Evolutionary conservation across 2,329 filamentous ascomycete species (phyloP).

Genomic region (Hyphodiscus sp.): DNA sequence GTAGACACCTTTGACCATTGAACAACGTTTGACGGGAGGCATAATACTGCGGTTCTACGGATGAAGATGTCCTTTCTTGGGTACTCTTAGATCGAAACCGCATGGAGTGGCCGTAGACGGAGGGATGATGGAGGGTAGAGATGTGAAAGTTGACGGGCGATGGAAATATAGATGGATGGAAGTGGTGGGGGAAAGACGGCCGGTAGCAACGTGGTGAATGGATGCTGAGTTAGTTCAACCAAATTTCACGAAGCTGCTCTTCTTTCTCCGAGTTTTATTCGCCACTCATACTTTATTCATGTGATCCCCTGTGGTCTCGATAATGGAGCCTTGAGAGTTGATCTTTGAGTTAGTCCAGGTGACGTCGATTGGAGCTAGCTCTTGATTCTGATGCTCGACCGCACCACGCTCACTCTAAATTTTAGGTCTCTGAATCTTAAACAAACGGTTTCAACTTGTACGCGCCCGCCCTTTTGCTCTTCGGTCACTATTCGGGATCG

Average conservation of each 20-base stretch:
- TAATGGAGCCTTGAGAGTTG: background rate
- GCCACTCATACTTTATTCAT: background rate
- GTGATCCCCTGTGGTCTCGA: background rate
- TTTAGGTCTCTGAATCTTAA: too few species aligned
- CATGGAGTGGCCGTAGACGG: constrained; percentile 25
- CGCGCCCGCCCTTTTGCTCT: too few species aligned
- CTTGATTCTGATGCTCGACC: too few species aligned
- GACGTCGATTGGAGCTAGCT: too few species aligned
- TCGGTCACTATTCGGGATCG: too few species aligned
- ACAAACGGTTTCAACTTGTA: too few species aligned
- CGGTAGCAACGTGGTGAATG: constrained; percentile 25
- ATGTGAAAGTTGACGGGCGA: constrained; percentile 25
- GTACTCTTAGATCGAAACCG: constrained; percentile 15
- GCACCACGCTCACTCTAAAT: too few species aligned
- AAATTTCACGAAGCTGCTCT: constrained; percentile 3
- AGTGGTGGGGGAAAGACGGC: constrained; percentile 20
- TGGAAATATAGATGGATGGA: constrained; percentile 23
- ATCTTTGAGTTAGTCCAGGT: background rate
- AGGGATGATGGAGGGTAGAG: constrained; percentile 25
- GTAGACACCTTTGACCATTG: constrained; percentile 28
- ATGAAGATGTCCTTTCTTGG: constrained; percentile 4
- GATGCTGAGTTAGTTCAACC: constrained; percentile 21
- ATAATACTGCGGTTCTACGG: constrained; percentile 4
- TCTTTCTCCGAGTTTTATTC: background rate
- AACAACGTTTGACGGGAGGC: constrained; percentile 21